Evolutionary conservation across 192 early-diverging fungal genomes (phyloP).

Genomic region (Gorgonomyces haynaldii): DNA sequence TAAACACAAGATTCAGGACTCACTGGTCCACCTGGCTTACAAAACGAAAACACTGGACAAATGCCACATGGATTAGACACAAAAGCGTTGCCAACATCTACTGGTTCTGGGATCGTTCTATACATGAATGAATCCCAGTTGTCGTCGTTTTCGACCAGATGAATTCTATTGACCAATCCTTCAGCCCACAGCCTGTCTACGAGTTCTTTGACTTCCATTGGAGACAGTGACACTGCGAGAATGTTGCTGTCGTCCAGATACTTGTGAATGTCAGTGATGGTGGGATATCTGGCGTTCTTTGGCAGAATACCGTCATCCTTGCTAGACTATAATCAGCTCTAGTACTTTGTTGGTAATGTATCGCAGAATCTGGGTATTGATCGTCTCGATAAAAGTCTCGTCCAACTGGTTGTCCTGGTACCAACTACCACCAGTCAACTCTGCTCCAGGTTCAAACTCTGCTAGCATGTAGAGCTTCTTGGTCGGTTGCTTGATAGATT

Average conservation of each 20-base stretch:
- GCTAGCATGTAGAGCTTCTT: conserved; percentile 85
- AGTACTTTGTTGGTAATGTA: conserved; percentile 43
- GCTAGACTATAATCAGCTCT: conserved; percentile 15
- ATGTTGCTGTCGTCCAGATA: conserved; percentile 62
- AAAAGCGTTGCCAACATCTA: conserved; percentile 16
- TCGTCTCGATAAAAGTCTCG: conserved; percentile 74
- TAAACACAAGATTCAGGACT: conserved; percentile 71
- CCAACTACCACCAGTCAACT: conserved; percentile 87
- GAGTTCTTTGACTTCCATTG: conserved; percentile 61
- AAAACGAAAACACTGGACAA: conserved; percentile 74
- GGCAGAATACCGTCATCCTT: conserved; percentile 48
- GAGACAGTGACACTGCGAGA: conserved; percentile 56
- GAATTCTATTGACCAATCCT: conserved; percentile 20
- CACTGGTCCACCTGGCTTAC: conserved; percentile 59
- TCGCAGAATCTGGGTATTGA: conserved; percentile 60
- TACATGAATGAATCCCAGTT: conserved; percentile 54
- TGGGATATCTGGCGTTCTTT: conserved; percentile 55
- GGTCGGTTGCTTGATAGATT: conserved; percentile 81
- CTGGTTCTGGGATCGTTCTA: conserved; percentile 43
- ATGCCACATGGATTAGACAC: conserved; percentile 67
- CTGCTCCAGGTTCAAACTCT: conserved; percentile 67
- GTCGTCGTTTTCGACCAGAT: conserved; percentile 38
- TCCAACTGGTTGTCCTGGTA: conserved; percentile 89
- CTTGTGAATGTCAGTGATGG: conserved; percentile 53
- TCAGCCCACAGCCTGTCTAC: conserved; percentile 59